Evolutionary conservation across 768 basidiomycete genomes (phyloP), one percentile per base, ranked within the genome.

Genomic region (Leccinum variicolor): DNA sequence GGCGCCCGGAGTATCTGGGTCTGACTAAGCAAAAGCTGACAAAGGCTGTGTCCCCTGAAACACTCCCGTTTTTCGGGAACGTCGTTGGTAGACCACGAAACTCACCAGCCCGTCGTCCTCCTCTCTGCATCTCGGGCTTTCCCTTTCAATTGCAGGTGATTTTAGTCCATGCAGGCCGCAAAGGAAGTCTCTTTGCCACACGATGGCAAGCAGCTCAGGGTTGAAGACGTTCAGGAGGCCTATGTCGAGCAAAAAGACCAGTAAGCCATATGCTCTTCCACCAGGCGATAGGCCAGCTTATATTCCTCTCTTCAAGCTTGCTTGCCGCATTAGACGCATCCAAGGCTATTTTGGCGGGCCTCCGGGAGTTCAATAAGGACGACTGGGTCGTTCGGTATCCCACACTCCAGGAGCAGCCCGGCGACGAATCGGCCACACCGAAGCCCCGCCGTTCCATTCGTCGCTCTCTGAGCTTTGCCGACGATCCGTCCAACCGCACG

Each of bases 381-480:
- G 82, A 89, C 62, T 97, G 93, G 94, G 82, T 90, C 25, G 85
- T 98, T 15, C 79, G 92, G 57, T 98, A 98, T 73, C 95, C 95
- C 53, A 82, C 83, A 67, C 76, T 94, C 55, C 75, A 77, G 29
- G 81, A 85, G 54, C 77, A 81, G 54, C 54, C 73, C 1, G 64
- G 60, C 14, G 63, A 73, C 2, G 55, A 62, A 11, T 65, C 72
- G 19, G 54, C 70, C 11, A n/a, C 69, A 13, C 64, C 69, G 45
- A 60, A 57, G 28, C 54, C 61, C 28, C 74, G 75, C 41, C 78
- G 76, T 55, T 75, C 78, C 69, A 59, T 81, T 28, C 84, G 84
- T 48, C 88, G 87, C 54, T 88, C 89, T 23, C 79, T 94, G 46
- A 87, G 90, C 39, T 94, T 95, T 69, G 90, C 85, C 6, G 94